phyloP scores from a whole-genome alignment of 495 filamentous ascomycete species.

The Aspergillus saccharolyticus region DNA sequence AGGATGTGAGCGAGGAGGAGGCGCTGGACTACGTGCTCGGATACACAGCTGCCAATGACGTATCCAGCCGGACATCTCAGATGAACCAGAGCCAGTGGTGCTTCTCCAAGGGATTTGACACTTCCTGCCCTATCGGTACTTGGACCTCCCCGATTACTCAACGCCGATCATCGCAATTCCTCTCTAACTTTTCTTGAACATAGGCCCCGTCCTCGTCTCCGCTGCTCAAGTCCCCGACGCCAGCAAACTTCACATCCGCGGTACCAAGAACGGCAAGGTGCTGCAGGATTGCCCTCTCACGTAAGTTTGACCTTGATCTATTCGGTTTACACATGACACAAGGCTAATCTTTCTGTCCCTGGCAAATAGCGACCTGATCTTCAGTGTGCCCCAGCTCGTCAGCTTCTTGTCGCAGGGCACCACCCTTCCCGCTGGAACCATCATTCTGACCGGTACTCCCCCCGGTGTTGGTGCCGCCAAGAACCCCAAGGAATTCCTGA shows the following conservation, averaged over 20 bases:
- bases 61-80: slow-evolving; percentile 76
- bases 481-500: slow-evolving; percentile 51
- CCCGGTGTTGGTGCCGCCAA: slow-evolving; percentile 49
- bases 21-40: slow-evolving; percentile 75
- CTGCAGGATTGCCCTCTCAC: slow-evolving; percentile 52
- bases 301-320: neutral
- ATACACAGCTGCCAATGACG: slow-evolving; percentile 75
- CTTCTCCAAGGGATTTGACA: slow-evolving; percentile 79
- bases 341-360: neutral
- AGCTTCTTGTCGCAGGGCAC: slow-evolving; percentile 72
- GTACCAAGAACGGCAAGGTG: slow-evolving; percentile 61
- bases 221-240: slow-evolving; percentile 56
- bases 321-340: neutral
- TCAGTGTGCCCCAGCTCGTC: slow-evolving; percentile 67
- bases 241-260: slow-evolving; percentile 57
- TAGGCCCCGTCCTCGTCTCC: slow-evolving; percentile 52
- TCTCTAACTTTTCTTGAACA: no score
- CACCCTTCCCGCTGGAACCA: slow-evolving; percentile 70
- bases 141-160: no score
- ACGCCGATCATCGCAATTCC: no score
- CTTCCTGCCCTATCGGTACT: slow-evolving; percentile 58
- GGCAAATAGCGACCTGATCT: slow-evolving; percentile 72
- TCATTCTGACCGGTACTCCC: slow-evolving; percentile 81
- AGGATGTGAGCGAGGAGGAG: slow-evolving; percentile 61
- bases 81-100: slow-evolving; percentile 76